Conservation (phyloP, 495 filamentous ascomycete species). For the Bathelium albidoporum region DNA sequence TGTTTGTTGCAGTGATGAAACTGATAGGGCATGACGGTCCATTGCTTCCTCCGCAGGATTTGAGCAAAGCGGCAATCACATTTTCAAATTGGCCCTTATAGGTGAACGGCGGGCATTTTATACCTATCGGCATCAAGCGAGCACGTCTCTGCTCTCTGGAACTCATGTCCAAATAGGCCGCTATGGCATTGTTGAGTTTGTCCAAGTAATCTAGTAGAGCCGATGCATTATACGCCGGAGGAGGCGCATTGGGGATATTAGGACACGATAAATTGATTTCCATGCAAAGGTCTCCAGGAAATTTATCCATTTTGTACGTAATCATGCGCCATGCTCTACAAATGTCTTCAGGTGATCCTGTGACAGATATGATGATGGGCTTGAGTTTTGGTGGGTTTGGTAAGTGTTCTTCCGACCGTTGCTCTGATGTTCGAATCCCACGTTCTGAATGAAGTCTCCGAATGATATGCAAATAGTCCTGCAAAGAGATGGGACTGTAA, state of each 20-base stretch:
- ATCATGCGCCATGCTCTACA: constrained; percentile 31
- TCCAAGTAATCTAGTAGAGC: constrained; percentile 41
- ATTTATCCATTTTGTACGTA: constrained; percentile 20
- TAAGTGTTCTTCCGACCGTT: not conserved
- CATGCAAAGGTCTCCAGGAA: constrained; percentile 39
- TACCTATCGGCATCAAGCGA: constrained; percentile 39
- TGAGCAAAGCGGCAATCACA: constrained; percentile 41
- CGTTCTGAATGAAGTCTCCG: constrained; percentile 16
- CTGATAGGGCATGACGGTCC: constrained; percentile 32
- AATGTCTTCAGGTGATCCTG: constrained; percentile 45
- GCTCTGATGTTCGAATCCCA: not conserved
- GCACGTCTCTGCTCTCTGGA: not conserved
- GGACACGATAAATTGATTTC: constrained; percentile 68
- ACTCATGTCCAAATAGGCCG: not conserved
- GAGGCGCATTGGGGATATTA: constrained; percentile 55
- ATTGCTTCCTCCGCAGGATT: constrained; percentile 10
- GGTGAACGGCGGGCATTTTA: constrained; percentile 67
- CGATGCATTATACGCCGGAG: constrained; percentile 50
- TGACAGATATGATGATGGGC: constrained; percentile 60
- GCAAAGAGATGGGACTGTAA: constrained; percentile 32
- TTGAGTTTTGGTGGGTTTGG: constrained; percentile 29
- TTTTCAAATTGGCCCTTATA: constrained; percentile 47
- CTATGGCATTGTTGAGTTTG: not conserved
- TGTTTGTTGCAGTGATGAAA: constrained; percentile 65
- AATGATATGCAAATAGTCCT: constrained; percentile 28